Percentiles rank a stretch among this genome's conserved stretches.
phyloP scores from a whole-genome alignment of 148 eudicot species.

The Chenopodium berlandieri region DNA sequence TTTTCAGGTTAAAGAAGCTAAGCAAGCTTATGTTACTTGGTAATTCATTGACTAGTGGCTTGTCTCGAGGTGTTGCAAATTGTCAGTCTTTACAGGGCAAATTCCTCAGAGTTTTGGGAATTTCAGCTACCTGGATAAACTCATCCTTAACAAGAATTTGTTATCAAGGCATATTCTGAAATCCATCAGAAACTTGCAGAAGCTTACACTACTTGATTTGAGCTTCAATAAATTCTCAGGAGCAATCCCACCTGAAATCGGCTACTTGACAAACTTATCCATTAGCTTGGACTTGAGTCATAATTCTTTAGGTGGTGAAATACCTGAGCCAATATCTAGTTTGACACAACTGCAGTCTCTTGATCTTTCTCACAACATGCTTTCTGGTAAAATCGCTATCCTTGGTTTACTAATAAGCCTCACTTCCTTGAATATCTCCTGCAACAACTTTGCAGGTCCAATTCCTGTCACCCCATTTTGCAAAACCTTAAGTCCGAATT shows the following conservation, averaged over 20 bases:
- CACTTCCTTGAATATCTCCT: slow-evolving; percentile 68
- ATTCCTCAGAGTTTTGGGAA: slow-evolving; percentile 77
- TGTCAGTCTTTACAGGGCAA: slow-evolving; percentile 72
- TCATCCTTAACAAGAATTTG: slow-evolving; percentile 72
- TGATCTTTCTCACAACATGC: slow-evolving; percentile 70
- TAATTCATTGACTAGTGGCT: slow-evolving; percentile 61
- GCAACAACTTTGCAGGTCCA: slow-evolving; percentile 82
- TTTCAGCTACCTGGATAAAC: slow-evolving; percentile 83
- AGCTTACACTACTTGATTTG: slow-evolving; percentile 82
- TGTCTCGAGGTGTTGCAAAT: slow-evolving; percentile 58
- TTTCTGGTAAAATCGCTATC: slow-evolving; percentile 60
- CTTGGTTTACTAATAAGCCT: slow-evolving; percentile 70
- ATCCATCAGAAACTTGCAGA: slow-evolving; percentile 66
- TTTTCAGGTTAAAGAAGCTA: slow-evolving; percentile 64
- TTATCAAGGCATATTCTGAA: slow-evolving; percentile 57
- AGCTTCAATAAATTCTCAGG: slow-evolving; percentile 77
- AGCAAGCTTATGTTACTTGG: slow-evolving; percentile 76
- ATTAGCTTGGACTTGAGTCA: slow-evolving; percentile 83
- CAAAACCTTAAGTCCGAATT: slow-evolving; percentile 49
- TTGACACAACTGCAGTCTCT: slow-evolving; percentile 82
- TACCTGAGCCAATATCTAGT: slow-evolving; percentile 67
- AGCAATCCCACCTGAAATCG: slow-evolving; percentile 63
- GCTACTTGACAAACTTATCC: slow-evolving; percentile 66
- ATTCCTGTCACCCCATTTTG: slow-evolving; percentile 79
- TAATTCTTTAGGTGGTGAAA: slow-evolving; percentile 57